Evolutionary conservation across 306 rosid genomes (phyloP).

Genomic region (Dryas octopetala): DNA sequence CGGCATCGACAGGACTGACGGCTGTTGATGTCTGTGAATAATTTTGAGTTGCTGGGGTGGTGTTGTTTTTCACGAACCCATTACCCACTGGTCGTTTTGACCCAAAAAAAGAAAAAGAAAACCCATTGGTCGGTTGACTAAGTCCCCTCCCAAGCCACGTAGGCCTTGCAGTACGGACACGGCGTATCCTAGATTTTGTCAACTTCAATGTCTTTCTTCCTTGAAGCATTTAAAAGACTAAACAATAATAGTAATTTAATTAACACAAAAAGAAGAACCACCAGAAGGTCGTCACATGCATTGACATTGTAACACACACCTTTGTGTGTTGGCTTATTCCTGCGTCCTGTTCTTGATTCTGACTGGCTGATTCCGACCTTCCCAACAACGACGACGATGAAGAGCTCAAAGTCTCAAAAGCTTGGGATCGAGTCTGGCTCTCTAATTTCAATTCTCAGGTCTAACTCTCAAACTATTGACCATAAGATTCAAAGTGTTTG

Average conservation of each 20-base stretch:
- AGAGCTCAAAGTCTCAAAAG: neutral
- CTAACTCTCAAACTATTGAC: neutral
- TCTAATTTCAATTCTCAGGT: neutral
- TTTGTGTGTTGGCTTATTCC: neutral
- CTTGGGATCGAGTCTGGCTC: neutral
- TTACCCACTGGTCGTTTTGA: too few species aligned
- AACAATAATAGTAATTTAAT: neutral
- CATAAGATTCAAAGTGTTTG: neutral
- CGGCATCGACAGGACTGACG: too few species aligned
- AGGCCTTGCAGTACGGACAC: constrained; percentile 16
- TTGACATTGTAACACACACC: constrained; percentile 2
- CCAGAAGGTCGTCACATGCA: constrained; percentile 12
- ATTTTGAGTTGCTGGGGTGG: too few species aligned
- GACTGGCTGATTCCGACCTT: constrained; percentile 11
- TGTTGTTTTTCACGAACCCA: neutral
- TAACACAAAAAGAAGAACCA: neutral
- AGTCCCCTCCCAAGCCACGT: constrained; percentile 2
- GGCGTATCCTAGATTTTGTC: constrained; percentile 14
- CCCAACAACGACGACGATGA: neutral
- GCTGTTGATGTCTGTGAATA: too few species aligned
- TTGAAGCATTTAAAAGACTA: neutral
- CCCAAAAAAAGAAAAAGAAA: too few species aligned
- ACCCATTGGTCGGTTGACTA: neutral
- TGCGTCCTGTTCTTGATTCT: neutral
- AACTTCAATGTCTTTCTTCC: neutral